phyloP scores from a whole-genome alignment of 306 rosid species.

The Ammopiptanthus mongolicus region DNA sequence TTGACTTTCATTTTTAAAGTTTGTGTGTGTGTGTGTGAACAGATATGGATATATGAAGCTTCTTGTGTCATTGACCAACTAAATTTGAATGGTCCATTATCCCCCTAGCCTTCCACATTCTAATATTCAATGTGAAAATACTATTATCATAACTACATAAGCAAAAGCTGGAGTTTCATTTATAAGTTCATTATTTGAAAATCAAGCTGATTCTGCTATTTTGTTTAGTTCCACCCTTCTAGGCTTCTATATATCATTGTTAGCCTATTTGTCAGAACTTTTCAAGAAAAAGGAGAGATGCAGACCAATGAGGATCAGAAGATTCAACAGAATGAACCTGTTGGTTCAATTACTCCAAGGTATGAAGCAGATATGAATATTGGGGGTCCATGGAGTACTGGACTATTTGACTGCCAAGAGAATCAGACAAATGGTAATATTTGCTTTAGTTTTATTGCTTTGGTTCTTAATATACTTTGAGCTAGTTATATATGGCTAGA shows the following conservation, averaged over 20 bases:
- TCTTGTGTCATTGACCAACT: constrained; percentile 18
- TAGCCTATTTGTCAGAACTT: background rate
- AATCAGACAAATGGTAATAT: constrained; percentile 56
- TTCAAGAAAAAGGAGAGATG: background rate
- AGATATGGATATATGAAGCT: background rate
- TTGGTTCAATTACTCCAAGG: constrained; percentile 21
- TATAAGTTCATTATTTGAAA: background rate
- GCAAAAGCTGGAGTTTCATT: background rate
- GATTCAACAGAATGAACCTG: constrained; percentile 19
- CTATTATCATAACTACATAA: background rate
- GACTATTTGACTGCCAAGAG: constrained; percentile 61
- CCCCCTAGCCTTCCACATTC: background rate
- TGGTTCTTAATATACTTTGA: background rate
- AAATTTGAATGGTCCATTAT: background rate
- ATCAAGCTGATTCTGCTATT: background rate
- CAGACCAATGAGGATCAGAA: constrained; percentile 18
- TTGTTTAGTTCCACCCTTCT: background rate
- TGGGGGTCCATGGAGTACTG: constrained; percentile 59
- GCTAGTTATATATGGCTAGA: background rate
- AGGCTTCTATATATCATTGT: background rate
- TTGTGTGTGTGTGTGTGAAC: background rate
- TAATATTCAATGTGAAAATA: background rate
- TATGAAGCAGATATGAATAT: constrained; percentile 17
- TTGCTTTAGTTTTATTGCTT: background rate
- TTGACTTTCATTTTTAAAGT: background rate